phyloP scores from a whole-genome alignment of 139 green algal species.

The Yamagishiella unicocca region DNA sequence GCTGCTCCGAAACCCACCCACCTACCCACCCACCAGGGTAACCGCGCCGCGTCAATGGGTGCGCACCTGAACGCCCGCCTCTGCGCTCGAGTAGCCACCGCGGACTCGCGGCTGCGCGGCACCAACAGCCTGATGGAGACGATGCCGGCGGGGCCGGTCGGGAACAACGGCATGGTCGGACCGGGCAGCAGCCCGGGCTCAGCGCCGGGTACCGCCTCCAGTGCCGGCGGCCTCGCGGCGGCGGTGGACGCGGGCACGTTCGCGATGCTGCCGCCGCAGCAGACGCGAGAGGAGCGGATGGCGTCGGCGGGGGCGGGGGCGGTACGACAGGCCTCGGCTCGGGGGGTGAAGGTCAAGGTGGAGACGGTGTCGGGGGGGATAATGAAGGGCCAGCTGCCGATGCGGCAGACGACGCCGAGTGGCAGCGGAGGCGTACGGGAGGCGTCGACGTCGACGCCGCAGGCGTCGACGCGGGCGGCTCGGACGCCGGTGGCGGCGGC shows the following conservation, averaged over 20 bases:
- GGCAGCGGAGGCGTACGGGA: background rate
- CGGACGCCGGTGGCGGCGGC: conserved; percentile 39
- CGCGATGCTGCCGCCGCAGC: conserved; percentile 10
- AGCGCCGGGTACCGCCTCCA: background rate
- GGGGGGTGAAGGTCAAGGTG: conserved; percentile 54
- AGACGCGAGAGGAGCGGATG: background rate
- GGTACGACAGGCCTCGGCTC: conserved; percentile 22
- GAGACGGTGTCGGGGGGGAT: conserved; percentile 55
- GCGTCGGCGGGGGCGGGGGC: background rate
- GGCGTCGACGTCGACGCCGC: background rate
- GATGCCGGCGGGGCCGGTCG: background rate
- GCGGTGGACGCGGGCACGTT: conserved; percentile 29
- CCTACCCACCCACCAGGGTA: conserved; percentile 6
- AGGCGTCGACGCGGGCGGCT: background rate
- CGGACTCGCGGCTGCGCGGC: background rate
- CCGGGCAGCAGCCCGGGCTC: background rate
- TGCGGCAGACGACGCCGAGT: background rate
- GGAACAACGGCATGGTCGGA: background rate
- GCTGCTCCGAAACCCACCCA: background rate
- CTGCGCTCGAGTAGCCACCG: background rate
- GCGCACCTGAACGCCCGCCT: conserved; percentile 11
- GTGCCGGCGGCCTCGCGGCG: background rate
- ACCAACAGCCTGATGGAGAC: conserved; percentile 35
- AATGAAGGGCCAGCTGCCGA: conserved; percentile 39
- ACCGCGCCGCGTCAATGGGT: background rate